A percentile compares a stretch with the other conserved stretches of the same genome.
phyloP scores from a whole-genome alignment of 2,329 filamentous ascomycete genomes.

The Clarireedia paspali region DNA sequence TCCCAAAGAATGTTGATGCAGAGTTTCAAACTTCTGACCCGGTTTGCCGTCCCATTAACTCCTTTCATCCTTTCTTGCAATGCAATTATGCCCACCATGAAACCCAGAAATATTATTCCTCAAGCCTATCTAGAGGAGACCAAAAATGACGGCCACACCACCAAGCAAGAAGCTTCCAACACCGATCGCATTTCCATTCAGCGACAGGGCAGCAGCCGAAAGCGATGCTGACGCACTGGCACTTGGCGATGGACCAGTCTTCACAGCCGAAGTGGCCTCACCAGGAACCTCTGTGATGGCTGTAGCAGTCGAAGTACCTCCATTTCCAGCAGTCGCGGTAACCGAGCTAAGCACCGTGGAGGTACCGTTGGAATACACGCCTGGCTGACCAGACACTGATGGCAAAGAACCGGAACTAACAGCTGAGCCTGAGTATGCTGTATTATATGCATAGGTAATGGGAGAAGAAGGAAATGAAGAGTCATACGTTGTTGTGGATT shows the following conservation, averaged over 20 bases:
- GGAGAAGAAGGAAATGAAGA: background rate
- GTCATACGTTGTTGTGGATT: background rate
- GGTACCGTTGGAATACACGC: conserved; percentile 5
- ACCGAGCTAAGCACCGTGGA: background rate
- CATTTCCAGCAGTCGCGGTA: background rate
- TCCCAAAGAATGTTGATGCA: background rate
- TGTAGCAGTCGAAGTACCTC: conserved; percentile 1
- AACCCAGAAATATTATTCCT: background rate
- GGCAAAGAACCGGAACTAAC: background rate
- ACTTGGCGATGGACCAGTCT: background rate
- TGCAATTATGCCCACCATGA: background rate
- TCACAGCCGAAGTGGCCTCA: background rate
- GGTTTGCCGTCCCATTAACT: background rate
- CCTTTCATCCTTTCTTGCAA: background rate
- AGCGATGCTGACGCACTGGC: background rate
- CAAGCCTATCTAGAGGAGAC: conserved; percentile 1
- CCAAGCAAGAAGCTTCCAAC: conserved; percentile 1
- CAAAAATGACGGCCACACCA: conserved; percentile 6
- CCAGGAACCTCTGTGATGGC: background rate
- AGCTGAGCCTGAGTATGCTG: background rate
- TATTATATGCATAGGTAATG: background rate
- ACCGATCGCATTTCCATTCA: background rate
- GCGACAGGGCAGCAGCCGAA: background rate
- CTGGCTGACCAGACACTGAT: background rate
- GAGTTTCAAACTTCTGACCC: background rate